phyloP scores from a whole-genome alignment of 306 rosid species.

The Pterocarpus santalinus region DNA sequence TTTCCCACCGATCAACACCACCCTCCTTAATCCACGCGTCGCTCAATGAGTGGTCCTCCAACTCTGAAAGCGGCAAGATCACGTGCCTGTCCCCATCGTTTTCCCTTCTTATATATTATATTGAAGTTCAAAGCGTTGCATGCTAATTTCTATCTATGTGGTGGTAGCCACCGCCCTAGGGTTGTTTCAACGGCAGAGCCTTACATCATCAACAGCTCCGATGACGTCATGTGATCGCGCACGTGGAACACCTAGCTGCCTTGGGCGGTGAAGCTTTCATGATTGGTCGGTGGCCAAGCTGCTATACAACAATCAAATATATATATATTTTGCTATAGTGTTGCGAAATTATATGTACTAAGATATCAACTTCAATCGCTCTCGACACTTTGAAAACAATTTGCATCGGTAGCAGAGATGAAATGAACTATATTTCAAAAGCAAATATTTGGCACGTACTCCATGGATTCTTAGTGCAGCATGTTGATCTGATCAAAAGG shows the following conservation, averaged over 20 bases:
- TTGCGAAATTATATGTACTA: not conserved
- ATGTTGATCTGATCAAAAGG: not conserved
- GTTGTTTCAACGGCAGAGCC: not conserved
- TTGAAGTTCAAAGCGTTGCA: no score
- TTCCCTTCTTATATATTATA: not conserved
- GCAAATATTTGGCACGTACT: slow-evolving; percentile 45
- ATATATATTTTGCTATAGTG: not conserved
- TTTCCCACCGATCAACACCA: not conserved
- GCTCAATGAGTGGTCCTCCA: not conserved
- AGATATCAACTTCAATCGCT: slow-evolving; percentile 48
- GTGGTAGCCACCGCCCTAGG: slow-evolving; percentile 36
- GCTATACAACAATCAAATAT: slow-evolving; percentile 14
- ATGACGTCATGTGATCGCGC: not conserved
- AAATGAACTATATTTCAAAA: slow-evolving; percentile 28
- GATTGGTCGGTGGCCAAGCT: slow-evolving; percentile 46
- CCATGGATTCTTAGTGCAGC: slow-evolving; percentile 1
- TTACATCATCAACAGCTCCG: not conserved
- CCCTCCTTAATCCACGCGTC: slow-evolving; percentile 40
- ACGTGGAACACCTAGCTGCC: slow-evolving; percentile 45
- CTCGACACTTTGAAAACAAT: slow-evolving; percentile 33
- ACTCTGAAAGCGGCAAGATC: slow-evolving; percentile 22
- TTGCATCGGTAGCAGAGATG: not conserved
- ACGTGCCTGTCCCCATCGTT: slow-evolving; percentile 38
- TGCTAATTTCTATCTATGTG: not conserved
- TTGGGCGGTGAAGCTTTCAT: slow-evolving; percentile 48